These are phyloP conservation scores for cucumber (Cucumis sativus) DNA, from an alignment of 306 rosid species.

Conservation along the genomic window DNA sequence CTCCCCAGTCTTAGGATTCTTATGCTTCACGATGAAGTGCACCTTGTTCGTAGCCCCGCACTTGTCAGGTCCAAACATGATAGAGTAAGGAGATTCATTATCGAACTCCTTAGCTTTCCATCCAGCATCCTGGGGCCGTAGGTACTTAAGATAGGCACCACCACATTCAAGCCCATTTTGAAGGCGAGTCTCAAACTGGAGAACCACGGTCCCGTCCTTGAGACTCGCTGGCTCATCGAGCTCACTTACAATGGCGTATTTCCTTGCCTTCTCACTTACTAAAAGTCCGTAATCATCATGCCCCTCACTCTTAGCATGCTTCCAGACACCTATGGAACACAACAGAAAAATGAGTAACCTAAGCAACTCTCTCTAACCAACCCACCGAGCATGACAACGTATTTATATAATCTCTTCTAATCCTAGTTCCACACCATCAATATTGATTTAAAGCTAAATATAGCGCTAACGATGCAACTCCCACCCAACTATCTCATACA, in stretches of 20 bases:
- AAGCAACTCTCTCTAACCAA: background rate
- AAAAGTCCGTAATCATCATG: slow-evolving; percentile 89
- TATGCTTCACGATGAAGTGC: slow-evolving; percentile 89
- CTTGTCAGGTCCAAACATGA: slow-evolving; percentile 97
- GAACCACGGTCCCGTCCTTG: slow-evolving; percentile 65
- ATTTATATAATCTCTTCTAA: background rate
- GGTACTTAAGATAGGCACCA: slow-evolving; percentile 90
- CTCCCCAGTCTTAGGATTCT: slow-evolving; percentile 79
- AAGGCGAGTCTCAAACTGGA: slow-evolving; percentile 80
- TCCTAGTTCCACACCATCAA: background rate
- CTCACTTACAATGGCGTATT: slow-evolving; percentile 79
- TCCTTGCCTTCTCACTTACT: slow-evolving; percentile 77
- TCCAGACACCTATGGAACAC: slow-evolving; percentile 62
- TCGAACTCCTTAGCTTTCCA: slow-evolving; percentile 75
- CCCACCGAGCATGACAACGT: background rate
- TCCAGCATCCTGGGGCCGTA: slow-evolving; percentile 78
- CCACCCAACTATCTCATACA: background rate
- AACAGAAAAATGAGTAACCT: background rate
- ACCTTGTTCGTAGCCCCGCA: slow-evolving; percentile 97
- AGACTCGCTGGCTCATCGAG: slow-evolving; percentile 48
- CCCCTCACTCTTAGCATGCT: slow-evolving; percentile 82
- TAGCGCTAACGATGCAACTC: background rate
- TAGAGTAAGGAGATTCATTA: slow-evolving; percentile 68
- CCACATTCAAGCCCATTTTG: slow-evolving; percentile 98
- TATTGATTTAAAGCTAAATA: too few relatives aligned